phyloP scores from a whole-genome alignment of 2,329 filamentous ascomycete genomes.

The Cladosporium cucumerinum region DNA sequence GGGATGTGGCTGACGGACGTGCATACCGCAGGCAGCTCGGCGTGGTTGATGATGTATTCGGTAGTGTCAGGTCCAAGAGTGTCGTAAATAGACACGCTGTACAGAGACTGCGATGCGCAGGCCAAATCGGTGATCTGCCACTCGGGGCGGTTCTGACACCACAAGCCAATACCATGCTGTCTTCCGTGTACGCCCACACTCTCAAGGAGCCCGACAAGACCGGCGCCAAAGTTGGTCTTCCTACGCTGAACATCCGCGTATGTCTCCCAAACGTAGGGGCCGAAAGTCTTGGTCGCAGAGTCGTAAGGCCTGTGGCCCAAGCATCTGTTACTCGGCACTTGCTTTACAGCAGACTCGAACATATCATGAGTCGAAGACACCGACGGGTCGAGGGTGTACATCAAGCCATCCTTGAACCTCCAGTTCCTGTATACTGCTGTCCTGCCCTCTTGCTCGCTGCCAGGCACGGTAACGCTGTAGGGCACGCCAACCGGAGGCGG shows the following conservation, averaged over 20 bases:
- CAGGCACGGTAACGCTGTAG: conserved; percentile 74
- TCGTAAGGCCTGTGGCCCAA: conserved; percentile 81
- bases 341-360: conserved; percentile 47
- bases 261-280: conserved; percentile 77
- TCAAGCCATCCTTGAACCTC: conserved; percentile 67
- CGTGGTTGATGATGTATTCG: conserved; percentile 94
- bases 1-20: conserved; percentile 79
- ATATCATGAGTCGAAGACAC: conserved; percentile 35
- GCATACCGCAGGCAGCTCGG: conserved; percentile 69
- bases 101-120: conserved; percentile 81
- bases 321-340: conserved; percentile 65
- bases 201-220: conserved; percentile 77
- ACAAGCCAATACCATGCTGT: conserved; percentile 74
- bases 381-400: conserved; percentile 68
- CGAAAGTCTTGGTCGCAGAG: conserved; percentile 66
- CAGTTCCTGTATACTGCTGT: conserved; percentile 80
- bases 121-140: conserved; percentile 89
- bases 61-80: conserved; percentile 87
- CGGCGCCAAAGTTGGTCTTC: conserved; percentile 79
- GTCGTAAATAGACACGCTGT: conserved; percentile 91
- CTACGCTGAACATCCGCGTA: conserved; percentile 76
- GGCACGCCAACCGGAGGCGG: conserved; percentile 71
- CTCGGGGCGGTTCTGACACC: conserved; percentile 83
- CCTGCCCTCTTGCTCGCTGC: conserved; percentile 68
- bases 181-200: conserved; percentile 62